phyloP scores from a whole-genome alignment of 805 yeast species.

The Yamadazyma laniorum region DNA sequence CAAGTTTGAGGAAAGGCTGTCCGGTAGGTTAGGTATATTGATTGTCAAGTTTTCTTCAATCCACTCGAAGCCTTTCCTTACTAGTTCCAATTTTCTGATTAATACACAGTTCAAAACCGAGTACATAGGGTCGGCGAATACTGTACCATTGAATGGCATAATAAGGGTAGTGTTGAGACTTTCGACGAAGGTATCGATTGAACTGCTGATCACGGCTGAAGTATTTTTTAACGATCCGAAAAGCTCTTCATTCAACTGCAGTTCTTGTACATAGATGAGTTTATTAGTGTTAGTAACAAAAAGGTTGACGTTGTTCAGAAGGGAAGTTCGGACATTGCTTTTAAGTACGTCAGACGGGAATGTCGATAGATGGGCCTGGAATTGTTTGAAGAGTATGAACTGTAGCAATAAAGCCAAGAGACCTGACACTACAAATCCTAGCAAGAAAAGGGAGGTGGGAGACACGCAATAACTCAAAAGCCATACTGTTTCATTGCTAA shows the following conservation, averaged over 20 bases:
- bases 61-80: conserved; percentile 80
- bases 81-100: conserved; percentile 63
- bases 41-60: conserved; percentile 61
- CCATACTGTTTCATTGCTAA: conserved; percentile 34
- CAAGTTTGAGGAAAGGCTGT: conserved; percentile 7
- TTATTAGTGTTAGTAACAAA: conserved; percentile 45
- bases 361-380: conserved; percentile 17
- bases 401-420: conserved; percentile 55
- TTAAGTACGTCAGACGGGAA: conserved; percentile 8
- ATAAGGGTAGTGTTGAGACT: conserved; percentile 59
- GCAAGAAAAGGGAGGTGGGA: conserved; percentile 46
- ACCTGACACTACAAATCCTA: conserved; percentile 59
- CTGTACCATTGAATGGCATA: conserved; percentile 64
- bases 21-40: conserved; percentile 50
- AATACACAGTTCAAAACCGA: conserved; percentile 77
- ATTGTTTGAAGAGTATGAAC: conserved; percentile 39
- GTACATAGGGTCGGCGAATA: conserved; percentile 59
- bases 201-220: conserved; percentile 55
- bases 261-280: conserved; percentile 49
- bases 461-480: conserved; percentile 51
- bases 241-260: conserved; percentile 55
- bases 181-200: conserved; percentile 55
- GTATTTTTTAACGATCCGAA: conserved; percentile 65
- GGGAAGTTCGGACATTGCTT: background rate
- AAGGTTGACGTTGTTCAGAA: conserved; percentile 3